Conservation (phyloP, 208 protist species). For the Trypanosoma avium region DNA sequence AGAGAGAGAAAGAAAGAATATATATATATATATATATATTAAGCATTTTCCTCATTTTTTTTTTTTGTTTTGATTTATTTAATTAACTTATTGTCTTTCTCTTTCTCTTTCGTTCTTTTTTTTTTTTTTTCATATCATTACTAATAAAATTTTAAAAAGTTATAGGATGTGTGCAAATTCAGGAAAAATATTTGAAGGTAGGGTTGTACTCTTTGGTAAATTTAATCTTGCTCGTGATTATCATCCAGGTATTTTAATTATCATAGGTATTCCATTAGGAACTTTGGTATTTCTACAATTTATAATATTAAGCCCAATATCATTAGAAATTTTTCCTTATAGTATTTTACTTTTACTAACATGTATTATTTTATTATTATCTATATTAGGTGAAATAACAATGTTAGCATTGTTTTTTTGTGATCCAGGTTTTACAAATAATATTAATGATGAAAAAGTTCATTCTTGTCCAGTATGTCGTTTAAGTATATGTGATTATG, state of each 20-base stretch:
- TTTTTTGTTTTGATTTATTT: neutral
- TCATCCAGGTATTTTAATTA: slow-evolving; percentile 5
- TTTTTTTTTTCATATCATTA: slow-evolving; percentile 6
- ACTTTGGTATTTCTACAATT: slow-evolving; percentile 9
- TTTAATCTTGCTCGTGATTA: slow-evolving; percentile 18
- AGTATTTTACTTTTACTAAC: neutral
- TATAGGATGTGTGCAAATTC: neutral
- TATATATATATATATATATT: slow-evolving; percentile 4
- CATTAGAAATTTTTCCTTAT: neutral
- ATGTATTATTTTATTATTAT: neutral
- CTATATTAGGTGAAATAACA: slow-evolving; percentile 9
- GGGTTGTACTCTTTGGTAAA: slow-evolving; percentile 8
- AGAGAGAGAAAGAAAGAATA: too few relatives aligned
- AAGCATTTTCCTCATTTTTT: slow-evolving; percentile 16
- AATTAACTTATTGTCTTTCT: neutral
- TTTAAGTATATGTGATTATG: slow-evolving; percentile 62
- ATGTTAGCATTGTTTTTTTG: slow-evolving; percentile 19
- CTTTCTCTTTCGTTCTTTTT: neutral
- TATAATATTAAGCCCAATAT: slow-evolving; percentile 3
- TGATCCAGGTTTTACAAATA: slow-evolving; percentile 50
- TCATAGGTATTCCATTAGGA: slow-evolving; percentile 14
- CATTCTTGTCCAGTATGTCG: slow-evolving; percentile 50
- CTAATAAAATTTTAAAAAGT: neutral
- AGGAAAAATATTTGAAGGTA: neutral
- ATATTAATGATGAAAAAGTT: slow-evolving; percentile 14